These are phyloP conservation scores for Forsythia viridissima DNA, from an alignment of 257 asterid species.

Conservation along the genomic window DNA sequence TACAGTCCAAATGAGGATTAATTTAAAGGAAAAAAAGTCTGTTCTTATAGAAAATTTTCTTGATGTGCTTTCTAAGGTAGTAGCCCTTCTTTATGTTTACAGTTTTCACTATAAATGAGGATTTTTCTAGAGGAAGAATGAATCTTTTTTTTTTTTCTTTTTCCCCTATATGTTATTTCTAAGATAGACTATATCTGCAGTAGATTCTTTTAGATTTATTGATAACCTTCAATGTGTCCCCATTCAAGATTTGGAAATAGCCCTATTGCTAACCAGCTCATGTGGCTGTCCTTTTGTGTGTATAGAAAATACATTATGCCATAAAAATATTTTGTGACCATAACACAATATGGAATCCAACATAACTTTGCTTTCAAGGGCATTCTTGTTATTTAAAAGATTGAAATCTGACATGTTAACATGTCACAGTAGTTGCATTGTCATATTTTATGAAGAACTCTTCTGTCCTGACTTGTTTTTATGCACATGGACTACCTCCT, in stretches of 20 bases:
- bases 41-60: too few species aligned
- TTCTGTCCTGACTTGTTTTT: constrained; percentile 26
- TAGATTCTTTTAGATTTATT: constrained; percentile 14
- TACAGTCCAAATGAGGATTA: neutral
- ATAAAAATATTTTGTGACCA: constrained; percentile 26
- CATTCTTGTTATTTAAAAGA: constrained; percentile 32
- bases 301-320: constrained; percentile 12
- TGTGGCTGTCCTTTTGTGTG: constrained; percentile 32
- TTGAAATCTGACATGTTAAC: constrained; percentile 41
- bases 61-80: too few species aligned
- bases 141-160: constrained; percentile 18
- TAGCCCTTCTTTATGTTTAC: too few species aligned
- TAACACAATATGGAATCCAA: constrained; percentile 25
- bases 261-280: constrained; percentile 50
- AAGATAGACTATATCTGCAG: constrained; percentile 26
- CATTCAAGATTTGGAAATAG: constrained; percentile 19
- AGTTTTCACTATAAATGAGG: neutral
- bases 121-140: constrained; percentile 21
- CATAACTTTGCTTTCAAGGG: constrained; percentile 20
- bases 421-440: constrained; percentile 32
- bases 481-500: constrained; percentile 28
- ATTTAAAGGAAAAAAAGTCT: too few species aligned
- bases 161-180: constrained; percentile 11
- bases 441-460: constrained; percentile 19
- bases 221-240: constrained; percentile 21